phyloP scores from a whole-genome alignment of 2,329 filamentous ascomycete genomes.

The Beauveria australis region DNA sequence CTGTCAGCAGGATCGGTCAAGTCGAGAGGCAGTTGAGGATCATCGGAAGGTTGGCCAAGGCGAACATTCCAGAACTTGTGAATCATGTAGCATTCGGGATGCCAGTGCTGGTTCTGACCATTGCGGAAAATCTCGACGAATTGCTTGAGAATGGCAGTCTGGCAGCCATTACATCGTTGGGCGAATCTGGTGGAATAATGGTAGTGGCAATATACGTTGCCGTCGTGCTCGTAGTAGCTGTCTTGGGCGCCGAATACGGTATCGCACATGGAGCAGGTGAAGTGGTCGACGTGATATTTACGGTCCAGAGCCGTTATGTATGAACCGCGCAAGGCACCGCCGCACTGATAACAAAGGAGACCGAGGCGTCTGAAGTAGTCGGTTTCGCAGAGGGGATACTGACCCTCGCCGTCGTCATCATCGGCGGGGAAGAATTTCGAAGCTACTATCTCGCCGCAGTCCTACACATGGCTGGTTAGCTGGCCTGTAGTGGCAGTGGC shows the following conservation, averaged over 20 bases:
- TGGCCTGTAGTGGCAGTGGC: neutral
- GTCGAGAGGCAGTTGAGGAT: conserved; percentile 32
- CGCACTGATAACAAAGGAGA: conserved; percentile 84
- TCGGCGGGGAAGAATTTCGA: conserved; percentile 98
- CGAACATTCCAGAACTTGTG: conserved; percentile 99
- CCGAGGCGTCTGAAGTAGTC: conserved; percentile 94
- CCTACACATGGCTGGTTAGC: conserved; percentile 34
- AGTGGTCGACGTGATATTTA: conserved; percentile 99
- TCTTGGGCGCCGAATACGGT: conserved; percentile 98
- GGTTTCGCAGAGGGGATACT: conserved; percentile 94
- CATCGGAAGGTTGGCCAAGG: conserved; percentile 54
- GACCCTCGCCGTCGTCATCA: conserved; percentile 72
- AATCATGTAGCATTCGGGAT: conserved; percentile 99
- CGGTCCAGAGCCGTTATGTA: conserved; percentile 97
- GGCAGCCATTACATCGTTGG: conserved; percentile 91
- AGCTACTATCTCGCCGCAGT: conserved; percentile 93
- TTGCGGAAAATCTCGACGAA: conserved; percentile 99
- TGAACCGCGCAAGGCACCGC: conserved; percentile 84
- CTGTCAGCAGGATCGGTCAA: conserved; percentile 53
- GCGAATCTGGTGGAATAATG: conserved; percentile 98
- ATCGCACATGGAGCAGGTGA: conserved; percentile 93
- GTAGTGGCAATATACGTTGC: conserved; percentile 95
- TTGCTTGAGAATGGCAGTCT: conserved; percentile 95
- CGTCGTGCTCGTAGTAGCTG: conserved; percentile 97
- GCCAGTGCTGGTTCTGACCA: conserved; percentile 97